Conservation (phyloP, 352 stramenopile species). For the Phytopythium kandeliae region DNA sequence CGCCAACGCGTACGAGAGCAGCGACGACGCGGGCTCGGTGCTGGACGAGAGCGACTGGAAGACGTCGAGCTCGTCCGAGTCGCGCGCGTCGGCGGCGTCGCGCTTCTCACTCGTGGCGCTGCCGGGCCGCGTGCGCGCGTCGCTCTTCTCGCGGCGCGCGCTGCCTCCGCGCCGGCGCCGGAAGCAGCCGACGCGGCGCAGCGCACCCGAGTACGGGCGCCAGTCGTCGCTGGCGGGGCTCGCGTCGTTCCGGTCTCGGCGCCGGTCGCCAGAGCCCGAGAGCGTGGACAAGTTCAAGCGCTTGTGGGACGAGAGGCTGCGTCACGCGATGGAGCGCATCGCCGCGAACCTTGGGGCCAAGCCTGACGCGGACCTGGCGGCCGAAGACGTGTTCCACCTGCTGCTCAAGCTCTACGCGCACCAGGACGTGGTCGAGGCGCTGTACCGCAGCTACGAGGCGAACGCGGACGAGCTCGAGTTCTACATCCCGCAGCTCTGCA, state of each 20-base stretch:
- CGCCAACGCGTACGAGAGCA: slow-evolving; percentile 3
- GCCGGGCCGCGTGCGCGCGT: slow-evolving; percentile 33
- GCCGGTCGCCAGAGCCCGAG: slow-evolving; percentile 16
- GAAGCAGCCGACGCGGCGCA: slow-evolving; percentile 24
- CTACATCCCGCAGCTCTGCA: slow-evolving; percentile 88
- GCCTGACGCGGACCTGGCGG: slow-evolving; percentile 11
- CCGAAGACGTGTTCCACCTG: slow-evolving; percentile 62
- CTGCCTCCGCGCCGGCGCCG: slow-evolving; percentile 13
- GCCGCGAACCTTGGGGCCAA: slow-evolving; percentile 16
- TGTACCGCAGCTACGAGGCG: slow-evolving; percentile 63
- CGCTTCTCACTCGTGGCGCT: slow-evolving; percentile 44
- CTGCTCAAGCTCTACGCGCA: slow-evolving; percentile 77
- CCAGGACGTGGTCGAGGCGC: slow-evolving; percentile 70
- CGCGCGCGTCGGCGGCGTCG: slow-evolving; percentile 6
- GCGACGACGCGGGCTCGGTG: slow-evolving; percentile 29
- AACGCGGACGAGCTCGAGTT: slow-evolving; percentile 79
- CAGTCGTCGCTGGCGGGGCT: slow-evolving; percentile 13
- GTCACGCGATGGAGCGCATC: slow-evolving; percentile 49
- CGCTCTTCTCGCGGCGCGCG: slow-evolving; percentile 24
- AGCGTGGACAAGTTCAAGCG: slow-evolving; percentile 64
- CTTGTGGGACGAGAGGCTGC: slow-evolving; percentile 79
- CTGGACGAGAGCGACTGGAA: slow-evolving; percentile 43
- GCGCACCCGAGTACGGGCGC: not conserved
- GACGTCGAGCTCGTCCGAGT: slow-evolving; percentile 39
- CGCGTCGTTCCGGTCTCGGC: slow-evolving; percentile 5